Base-by-base conservation (phyloP, 2,329 filamentous ascomycete species). In the Lachnellula cervina region DNA sequence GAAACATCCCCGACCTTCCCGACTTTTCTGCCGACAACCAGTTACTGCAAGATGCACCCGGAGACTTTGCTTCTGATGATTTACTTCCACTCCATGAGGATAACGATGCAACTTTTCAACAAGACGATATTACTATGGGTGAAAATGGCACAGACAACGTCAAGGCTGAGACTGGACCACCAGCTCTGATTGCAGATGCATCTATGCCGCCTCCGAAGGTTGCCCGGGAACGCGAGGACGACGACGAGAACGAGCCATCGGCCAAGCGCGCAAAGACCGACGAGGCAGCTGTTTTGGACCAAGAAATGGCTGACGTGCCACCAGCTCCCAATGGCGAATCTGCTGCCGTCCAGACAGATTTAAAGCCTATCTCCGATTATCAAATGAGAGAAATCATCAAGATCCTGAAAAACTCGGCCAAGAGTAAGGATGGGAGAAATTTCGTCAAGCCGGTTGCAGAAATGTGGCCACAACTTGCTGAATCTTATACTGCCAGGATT, bases 181-280 rank as follows among this genome's bases (percentile, higher is more conserved):
- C 74, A 37, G 45, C 61, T 17, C 50, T 66, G 47, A 50, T 61
- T 3, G 69, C 21, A 32, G 44, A 25, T 21, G 17, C 14, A 47
- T 34, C 44, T n/a, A 32, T 32, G 13, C 23, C 23, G 7, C 23
- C 25, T n/a, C 21, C 70, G 3, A 93, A 92, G 72, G 68, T 87
- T 13, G 79, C 89, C 1, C 84, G 90, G 11, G 87, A 86, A 62
- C 86, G 92, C 14, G 90, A 96, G 56, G 86, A 90, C 4, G 90
- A 96, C 61, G 74, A 76, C 16, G 76, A 76, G 1, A 74, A 74
- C 14, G 82, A 90, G 61, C 90, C 87, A 52, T 82, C 82, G 16
- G 82, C 90, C 1, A 97, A 97, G 76, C 86, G 92, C 25, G 83
- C 89, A 38, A 93, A 86, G 73, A 88, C 89, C 0, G 87, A 88